These are phyloP conservation scores for Pigoraptor vietnamica DNA, from an alignment of 78 protist genomes.

Conservation along the genomic window DNA sequence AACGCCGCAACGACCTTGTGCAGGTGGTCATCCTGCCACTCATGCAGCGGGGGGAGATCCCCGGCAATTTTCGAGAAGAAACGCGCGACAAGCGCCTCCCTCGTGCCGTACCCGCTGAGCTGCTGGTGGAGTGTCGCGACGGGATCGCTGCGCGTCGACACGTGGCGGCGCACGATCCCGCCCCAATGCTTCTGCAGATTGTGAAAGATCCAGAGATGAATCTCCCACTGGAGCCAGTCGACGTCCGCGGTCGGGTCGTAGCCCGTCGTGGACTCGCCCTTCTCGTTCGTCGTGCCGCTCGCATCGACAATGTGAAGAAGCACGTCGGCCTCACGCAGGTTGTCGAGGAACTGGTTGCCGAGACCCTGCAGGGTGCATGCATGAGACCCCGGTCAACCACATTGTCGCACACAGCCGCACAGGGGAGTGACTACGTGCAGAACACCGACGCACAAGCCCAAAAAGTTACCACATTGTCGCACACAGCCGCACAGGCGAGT, in stretches of 20 bases:
- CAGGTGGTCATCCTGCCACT: background rate
- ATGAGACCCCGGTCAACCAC: background rate
- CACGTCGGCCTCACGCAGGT: constrained; percentile 71
- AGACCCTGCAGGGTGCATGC: constrained; percentile 51
- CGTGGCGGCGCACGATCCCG: constrained; percentile 39
- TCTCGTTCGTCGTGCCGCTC: constrained; percentile 58
- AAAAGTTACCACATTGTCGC: background rate
- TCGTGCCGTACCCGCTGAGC: constrained; percentile 54
- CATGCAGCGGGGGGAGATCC: background rate
- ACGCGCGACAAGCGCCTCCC: background rate
- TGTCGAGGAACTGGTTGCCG: constrained; percentile 78
- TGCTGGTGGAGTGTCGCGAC: constrained; percentile 33
- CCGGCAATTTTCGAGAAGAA: background rate
- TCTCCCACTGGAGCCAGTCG: constrained; percentile 67
- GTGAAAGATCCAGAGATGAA: constrained; percentile 61
- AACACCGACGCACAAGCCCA: background rate
- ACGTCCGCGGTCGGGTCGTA: constrained; percentile 61
- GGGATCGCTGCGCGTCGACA: constrained; percentile 2
- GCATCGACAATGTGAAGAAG: constrained; percentile 82
- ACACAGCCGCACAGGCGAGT: background rate
- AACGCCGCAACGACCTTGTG: constrained; percentile 52
- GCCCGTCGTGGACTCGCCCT: constrained; percentile 59
- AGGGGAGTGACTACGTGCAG: background rate
- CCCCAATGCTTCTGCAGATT: constrained; percentile 53
- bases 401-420: background rate